phyloP scores from a whole-genome alignment of 805 yeast species.

The Myxozyma melibiosi region DNA sequence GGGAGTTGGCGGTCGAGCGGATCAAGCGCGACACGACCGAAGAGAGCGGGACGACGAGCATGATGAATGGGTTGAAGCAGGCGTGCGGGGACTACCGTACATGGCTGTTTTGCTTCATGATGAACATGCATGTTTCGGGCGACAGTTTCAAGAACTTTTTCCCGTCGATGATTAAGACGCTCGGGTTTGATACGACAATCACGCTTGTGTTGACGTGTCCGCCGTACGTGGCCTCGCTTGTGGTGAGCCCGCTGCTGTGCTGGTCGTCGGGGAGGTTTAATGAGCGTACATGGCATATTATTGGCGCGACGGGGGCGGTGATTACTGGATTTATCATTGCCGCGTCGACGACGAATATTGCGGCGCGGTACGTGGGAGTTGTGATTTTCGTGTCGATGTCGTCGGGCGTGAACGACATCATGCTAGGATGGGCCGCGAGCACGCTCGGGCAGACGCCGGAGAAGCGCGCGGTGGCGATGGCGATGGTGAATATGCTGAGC shows the following conservation, averaged over 20 bases:
- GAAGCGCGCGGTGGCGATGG: slow-evolving; percentile 46
- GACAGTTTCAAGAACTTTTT: slow-evolving; percentile 52
- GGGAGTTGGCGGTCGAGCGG: slow-evolving; percentile 26
- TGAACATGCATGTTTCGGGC: slow-evolving; percentile 23
- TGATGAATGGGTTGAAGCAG: slow-evolving; percentile 14
- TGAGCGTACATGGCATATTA: slow-evolving; percentile 29
- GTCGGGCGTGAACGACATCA: slow-evolving; percentile 29
- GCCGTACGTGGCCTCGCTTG: slow-evolving; percentile 57
- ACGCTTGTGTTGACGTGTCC: slow-evolving; percentile 61
- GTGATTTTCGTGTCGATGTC: slow-evolving; percentile 24
- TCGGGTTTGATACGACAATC: slow-evolving; percentile 52
- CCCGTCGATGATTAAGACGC: slow-evolving; percentile 58
- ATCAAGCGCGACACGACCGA: slow-evolving; percentile 40
- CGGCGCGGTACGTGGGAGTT: slow-evolving; percentile 23
- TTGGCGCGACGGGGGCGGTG: slow-evolving; percentile 1
- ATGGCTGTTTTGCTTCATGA: slow-evolving; percentile 19
- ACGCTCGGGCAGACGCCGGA: slow-evolving; percentile 56
- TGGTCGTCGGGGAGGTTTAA: slow-evolving; percentile 22
- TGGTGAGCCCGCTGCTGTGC: slow-evolving; percentile 47
- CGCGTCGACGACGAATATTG: slow-evolving; percentile 8
- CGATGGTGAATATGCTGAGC: slow-evolving; percentile 36
- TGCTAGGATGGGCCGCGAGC: slow-evolving; percentile 25
- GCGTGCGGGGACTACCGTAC: slow-evolving; percentile 21
- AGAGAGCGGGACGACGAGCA: slow-evolving; percentile 12
- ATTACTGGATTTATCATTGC: slow-evolving; percentile 14